These are phyloP conservation scores for Sugiyamaella neomexicana DNA, from an alignment of 1,139 yeast genomes.

Conservation along the genomic window DNA sequence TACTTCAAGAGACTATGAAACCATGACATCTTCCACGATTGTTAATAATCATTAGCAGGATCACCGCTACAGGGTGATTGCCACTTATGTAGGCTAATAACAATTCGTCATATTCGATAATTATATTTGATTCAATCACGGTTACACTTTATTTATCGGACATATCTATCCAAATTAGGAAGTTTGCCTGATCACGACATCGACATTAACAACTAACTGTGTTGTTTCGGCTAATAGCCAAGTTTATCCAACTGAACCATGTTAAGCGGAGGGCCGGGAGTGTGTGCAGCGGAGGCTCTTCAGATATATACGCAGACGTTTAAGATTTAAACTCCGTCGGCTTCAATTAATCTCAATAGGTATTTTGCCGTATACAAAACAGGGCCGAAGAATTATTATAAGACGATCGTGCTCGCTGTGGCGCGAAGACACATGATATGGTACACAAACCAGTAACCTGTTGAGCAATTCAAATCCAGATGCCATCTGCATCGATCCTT, in stretches of 20 bases:
- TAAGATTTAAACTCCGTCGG: not conserved
- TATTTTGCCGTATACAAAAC: not conserved
- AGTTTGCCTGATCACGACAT: slow-evolving; percentile 5
- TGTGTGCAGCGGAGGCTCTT: no score
- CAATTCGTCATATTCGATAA: not conserved
- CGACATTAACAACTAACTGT: not conserved
- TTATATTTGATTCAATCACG: not conserved
- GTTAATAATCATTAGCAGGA: no score
- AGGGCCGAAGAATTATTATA: no score
- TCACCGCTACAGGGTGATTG: no score
- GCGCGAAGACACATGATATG: slow-evolving; percentile 1
- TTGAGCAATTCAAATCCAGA: not conserved
- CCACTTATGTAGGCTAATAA: no score
- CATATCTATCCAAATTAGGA: not conserved
- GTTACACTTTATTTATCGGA: not conserved
- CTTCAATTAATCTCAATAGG: not conserved
- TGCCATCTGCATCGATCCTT: not conserved
- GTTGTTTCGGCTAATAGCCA: not conserved
- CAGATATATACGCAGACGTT: no score
- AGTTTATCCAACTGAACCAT: no score
- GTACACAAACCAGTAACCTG: not conserved
- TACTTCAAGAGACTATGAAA: no score
- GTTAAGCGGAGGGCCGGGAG: not conserved
- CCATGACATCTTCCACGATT: no score
- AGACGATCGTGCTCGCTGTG: not conserved